Base-by-base conservation (phyloP, 2,329 filamentous ascomycete genomes). In the Aspergillus ochraceus region DNA sequence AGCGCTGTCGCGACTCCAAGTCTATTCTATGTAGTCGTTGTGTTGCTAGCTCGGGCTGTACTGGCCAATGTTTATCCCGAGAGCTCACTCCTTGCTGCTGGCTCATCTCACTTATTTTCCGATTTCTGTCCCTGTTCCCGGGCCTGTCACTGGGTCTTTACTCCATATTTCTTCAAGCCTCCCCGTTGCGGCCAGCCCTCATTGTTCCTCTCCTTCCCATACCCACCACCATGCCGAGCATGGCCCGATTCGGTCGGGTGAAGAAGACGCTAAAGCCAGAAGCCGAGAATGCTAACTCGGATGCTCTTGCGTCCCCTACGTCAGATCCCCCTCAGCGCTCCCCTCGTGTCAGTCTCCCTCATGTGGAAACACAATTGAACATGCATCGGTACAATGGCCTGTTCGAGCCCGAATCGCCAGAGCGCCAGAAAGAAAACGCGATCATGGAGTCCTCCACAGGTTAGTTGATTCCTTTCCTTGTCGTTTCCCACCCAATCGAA, bases 351-450 rank as follows among this genome's bases (percentile, higher is more conserved):
- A 74, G 70, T 57, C 68, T 79, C 42, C 68, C 73, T 42, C 73
- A 75, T 71, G 74, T 79, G 64, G 77, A 78, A 64, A 75, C 76
- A 19, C 67, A 70, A 55, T 63, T 79, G 67, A 77, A 78, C 64
- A 79, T 79, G 76, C 73, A 78, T 68, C 75, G 77, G 62, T 68
- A 71, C 62, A 77, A 74, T 65, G 71, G 74, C 57, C 65, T 77
- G 45, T 76, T 76, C 59, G 75, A 76, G 47, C 64, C 59, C 46
- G 59, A 64, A 36, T 61, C 63, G n/a, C 50, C 69, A 1, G 70
- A 72, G 51, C 65, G 58, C 30, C 67, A 65, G 32, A 69, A 71
- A 51, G 66, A 67, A 36, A 56, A 67, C 6, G 58, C 59, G 30
- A 57, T 59, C 26, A 54, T 63, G 29, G 64, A 68, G 30, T 61